These are phyloP conservation scores for Wolfiporia cocos DNA, from an alignment of 1,284 basidiomycete species.

Conservation along the genomic window DNA sequence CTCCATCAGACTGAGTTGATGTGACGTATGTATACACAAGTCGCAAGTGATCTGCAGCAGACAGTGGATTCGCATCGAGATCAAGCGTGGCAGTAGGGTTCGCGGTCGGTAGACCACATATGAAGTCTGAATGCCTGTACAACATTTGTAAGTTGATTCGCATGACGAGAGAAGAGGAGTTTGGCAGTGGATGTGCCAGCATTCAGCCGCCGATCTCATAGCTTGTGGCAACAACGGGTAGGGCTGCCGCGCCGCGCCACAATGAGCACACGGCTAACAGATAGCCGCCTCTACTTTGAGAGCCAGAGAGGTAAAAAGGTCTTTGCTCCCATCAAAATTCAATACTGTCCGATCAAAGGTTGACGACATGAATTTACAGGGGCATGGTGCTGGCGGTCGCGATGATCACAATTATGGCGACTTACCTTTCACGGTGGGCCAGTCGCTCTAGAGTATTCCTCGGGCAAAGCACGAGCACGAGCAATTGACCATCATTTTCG, in stretches of 20 bases:
- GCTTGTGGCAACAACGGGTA: too few relatives aligned
- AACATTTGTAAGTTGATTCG: not conserved
- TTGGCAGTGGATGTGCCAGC: too few relatives aligned
- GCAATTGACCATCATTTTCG: constrained; percentile 68
- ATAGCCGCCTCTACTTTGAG: too few relatives aligned
- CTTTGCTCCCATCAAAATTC: too few relatives aligned
- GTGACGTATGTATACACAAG: constrained; percentile 75
- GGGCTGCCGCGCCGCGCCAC: too few relatives aligned
- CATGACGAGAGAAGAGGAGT: too few relatives aligned
- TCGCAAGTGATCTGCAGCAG: constrained; percentile 73
- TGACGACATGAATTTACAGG: too few relatives aligned
- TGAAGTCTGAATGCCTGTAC: constrained; percentile 53
- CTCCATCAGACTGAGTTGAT: constrained; percentile 62
- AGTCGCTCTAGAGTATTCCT: constrained; percentile 57
- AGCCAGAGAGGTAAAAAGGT: too few relatives aligned
- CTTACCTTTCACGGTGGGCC: constrained; percentile 72
- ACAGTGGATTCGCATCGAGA: constrained; percentile 39
- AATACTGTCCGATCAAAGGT: too few relatives aligned
- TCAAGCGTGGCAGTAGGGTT: constrained; percentile 37
- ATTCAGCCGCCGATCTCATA: too few relatives aligned
- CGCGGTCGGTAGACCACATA: constrained; percentile 54
- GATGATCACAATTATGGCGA: not conserved
- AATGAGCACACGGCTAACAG: too few relatives aligned
- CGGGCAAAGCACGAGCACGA: constrained; percentile 77
- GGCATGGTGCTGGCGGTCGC: too few relatives aligned